These are phyloP conservation scores for Malassezia sp. DNA, from an alignment of 1,284 basidiomycete genomes.

Conservation along the genomic window DNA sequence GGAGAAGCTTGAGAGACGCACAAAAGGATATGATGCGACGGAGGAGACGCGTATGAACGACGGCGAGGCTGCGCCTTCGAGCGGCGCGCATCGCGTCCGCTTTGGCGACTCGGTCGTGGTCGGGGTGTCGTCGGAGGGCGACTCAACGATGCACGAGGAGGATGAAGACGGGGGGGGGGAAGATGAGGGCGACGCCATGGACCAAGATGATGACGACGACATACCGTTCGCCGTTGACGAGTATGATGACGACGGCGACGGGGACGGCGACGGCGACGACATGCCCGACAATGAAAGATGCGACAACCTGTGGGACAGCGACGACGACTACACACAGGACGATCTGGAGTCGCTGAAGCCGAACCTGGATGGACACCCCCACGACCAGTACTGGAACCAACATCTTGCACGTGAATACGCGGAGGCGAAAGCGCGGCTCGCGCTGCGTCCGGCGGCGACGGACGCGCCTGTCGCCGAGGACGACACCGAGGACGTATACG, in stretches of 20 bases:
- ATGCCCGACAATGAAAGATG: constrained; percentile 13
- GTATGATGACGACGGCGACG: background rate
- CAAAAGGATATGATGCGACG: background rate
- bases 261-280: constrained; percentile 11
- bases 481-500: constrained; percentile 8
- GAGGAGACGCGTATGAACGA: background rate
- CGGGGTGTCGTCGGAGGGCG: too few relatives aligned
- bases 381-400: constrained; percentile 18
- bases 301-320: constrained; percentile 27
- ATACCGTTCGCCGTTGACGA: constrained; percentile 16
- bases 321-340: constrained; percentile 35
- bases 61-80: background rate
- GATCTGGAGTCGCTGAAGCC: constrained; percentile 35
- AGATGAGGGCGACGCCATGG: constrained; percentile 3
- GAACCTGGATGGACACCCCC: constrained; percentile 20
- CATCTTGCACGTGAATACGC: constrained; percentile 37
- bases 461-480: background rate
- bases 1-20: constrained; percentile 24
- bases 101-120: constrained; percentile 8
- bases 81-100: constrained; percentile 5
- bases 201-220: constrained; percentile 60
- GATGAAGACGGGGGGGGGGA: background rate
- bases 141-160: constrained; percentile 4
- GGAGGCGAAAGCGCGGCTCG: constrained; percentile 25
- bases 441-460: background rate